Evolutionary conservation across 768 basidiomycete species (phyloP), one percentile per base, ranked within the genome.

Genomic region (Clathrus columnatus): DNA sequence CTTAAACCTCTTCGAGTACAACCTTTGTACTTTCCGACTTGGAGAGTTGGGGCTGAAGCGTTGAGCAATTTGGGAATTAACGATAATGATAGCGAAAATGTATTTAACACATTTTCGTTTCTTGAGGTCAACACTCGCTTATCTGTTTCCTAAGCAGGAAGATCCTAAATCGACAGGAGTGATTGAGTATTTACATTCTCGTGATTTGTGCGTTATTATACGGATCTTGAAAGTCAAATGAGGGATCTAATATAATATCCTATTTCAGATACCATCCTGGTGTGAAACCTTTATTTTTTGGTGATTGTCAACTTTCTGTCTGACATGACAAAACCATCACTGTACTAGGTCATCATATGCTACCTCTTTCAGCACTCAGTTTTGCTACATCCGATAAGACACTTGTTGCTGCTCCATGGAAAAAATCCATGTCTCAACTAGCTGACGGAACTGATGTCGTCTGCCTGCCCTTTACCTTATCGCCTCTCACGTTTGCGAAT

Each of bases 1-100:
- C 57, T 76, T 4, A 72, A 62, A 48, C 82, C 83, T 21, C 64
- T 67, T 11, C 74, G 72, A 21, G 70, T 81, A 23, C 68, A 73
- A 46, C 75, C 82, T 6, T 66, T 81, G 2, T 86, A 84, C 62
- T 77, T 82, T 50, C 84, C 84, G 3, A 75, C 72, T 10, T 86
- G 84, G 84, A 69, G 81, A 27, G 66, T 84, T 27, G 78, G 80
- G 59, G 79, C 73, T 7, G 78, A 82, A 63, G 61, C 80, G 17
- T 68, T 76, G 36, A 60, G 74, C 67, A 8, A 68, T n/a, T n/a
- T n/a, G 68, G 5, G 56, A 57, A 21, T 68, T 60, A 69, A 66
- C 59, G 53, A 63, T 50, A 47, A 64, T 20, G 59, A 64, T 28
- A 64, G 51, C 20, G 27, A 47, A 47, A 61, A 49, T 45, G 57